Base-by-base conservation (phyloP, 257 asterid genomes). In the Rehmannia glutinosa region DNA sequence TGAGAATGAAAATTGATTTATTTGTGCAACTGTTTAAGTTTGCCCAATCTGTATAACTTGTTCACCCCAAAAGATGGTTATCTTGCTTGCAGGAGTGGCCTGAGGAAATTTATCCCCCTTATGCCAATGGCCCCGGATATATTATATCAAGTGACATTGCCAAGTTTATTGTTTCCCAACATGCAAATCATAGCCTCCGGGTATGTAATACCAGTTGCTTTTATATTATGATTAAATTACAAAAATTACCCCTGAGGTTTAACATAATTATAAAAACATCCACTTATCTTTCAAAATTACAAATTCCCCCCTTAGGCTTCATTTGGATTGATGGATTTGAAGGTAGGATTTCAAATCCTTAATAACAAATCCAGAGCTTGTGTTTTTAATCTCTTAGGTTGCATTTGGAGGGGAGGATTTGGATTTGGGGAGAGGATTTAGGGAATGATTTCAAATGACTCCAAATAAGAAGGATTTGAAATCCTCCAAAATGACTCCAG, bases 121-220 rank as follows among this genome's bases (percentile, higher is more conserved):
- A 93, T 75, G 98, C 98, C 24, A 90, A 93, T 72, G 98, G 98
- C 15, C 97, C 98, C 0, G 98, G 97, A 62, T 93, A 93, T 76
- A 58, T 93, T 19, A 69, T 93, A 73, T 87, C 97, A 21, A 75
- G 86, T 28, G 97, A 88, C 77, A 83, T 93, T 16, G 98, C 97
- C 42, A 55, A 76, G 45, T 83, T 78, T 77, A 80, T 93, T 8
- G 82, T 88, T 46, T 77, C 95, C 58, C 94, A 78, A 55, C 89
- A 82, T 5, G 77, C 77, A 72, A 79, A 75, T 35, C 91, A 80
- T 39, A 81, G 75, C 65, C 76, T 93, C 45, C 78, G 96, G 98
- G 97, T 93, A 66, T 64, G 76, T 65, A 13, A 25, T 35, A 17
- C 53, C 32, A 55, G 2, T 24, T 43, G 17, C 57, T 24, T 70